phyloP scores from a whole-genome alignment of 192 early-diverging fungal species.

The Coemansia sp. region DNA sequence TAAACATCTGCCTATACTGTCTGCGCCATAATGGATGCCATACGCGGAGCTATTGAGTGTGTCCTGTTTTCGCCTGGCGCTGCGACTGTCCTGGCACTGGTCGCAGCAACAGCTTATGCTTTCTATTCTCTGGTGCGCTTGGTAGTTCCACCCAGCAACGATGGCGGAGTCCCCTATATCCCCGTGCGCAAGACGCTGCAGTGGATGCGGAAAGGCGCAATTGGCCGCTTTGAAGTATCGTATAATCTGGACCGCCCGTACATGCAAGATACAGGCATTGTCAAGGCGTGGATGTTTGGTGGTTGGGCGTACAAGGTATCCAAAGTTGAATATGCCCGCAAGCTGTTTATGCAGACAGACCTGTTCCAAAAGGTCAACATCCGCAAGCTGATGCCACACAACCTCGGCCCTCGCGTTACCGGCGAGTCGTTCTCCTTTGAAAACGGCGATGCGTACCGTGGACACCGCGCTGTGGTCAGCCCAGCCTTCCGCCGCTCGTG shows the following conservation, averaged over 20 bases:
- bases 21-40: background rate
- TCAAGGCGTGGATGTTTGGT: conserved; percentile 55
- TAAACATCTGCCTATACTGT: no score
- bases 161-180: conserved; percentile 49
- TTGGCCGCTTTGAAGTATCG: conserved; percentile 47
- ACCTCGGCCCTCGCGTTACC: conserved; percentile 47
- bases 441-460: conserved; percentile 48
- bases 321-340: conserved; percentile 51
- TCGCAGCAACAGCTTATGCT: conserved; percentile 7
- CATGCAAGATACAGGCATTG: conserved; percentile 29
- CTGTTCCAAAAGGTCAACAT: conserved; percentile 51
- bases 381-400: conserved; percentile 42
- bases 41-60: background rate
- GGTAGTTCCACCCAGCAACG: conserved; percentile 26
- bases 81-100: background rate
- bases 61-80: background rate
- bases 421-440: conserved; percentile 50
- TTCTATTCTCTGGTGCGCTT: conserved; percentile 20
- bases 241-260: conserved; percentile 44
- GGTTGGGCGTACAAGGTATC: conserved; percentile 49
- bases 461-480: conserved; percentile 53
- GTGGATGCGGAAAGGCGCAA: conserved; percentile 38
- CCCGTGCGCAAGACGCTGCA: conserved; percentile 41
- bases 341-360: conserved; percentile 50
- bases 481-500: conserved; percentile 54